Evolutionary conservation across 176 grass and related monocot genomes (phyloP).

Genomic region (Zoysia japonica): DNA sequence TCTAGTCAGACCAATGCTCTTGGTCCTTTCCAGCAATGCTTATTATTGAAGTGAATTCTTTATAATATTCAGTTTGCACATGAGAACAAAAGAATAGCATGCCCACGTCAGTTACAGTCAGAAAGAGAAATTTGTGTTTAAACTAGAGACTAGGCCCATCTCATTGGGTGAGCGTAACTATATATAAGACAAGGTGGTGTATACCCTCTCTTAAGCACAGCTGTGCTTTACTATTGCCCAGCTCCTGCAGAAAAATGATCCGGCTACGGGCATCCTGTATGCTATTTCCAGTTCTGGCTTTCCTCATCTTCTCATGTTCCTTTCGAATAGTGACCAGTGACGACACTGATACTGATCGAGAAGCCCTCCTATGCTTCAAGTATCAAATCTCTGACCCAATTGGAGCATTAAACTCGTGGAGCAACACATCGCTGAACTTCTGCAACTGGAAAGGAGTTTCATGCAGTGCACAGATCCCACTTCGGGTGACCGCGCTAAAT

Average conservation of each 20-base stretch:
- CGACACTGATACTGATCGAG: conserved; percentile 6
- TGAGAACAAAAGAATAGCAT: too few relatives aligned
- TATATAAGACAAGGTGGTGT: conserved; percentile 4
- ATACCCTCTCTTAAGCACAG: background rate
- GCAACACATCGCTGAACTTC: conserved; percentile 34
- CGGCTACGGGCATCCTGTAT: background rate
- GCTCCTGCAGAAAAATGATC: background rate
- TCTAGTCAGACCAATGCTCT: background rate
- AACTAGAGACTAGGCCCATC: too few relatives aligned
- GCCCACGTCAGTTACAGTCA: too few relatives aligned
- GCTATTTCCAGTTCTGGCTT: background rate
- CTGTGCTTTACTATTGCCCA: background rate
- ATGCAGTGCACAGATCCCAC: conserved; percentile 21
- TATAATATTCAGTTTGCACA: too few relatives aligned
- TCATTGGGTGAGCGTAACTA: background rate
- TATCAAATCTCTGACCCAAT: conserved; percentile 42
- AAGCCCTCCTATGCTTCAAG: conserved; percentile 56
- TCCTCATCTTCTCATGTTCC: conserved; percentile 29
- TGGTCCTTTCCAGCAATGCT: background rate
- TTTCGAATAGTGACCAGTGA: background rate
- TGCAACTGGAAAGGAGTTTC: conserved; percentile 57
- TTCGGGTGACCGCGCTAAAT: conserved; percentile 40
- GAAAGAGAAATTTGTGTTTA: background rate
- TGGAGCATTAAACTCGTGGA: conserved; percentile 52
- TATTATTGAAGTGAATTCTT: background rate